Base-by-base conservation (phyloP, 2,329 filamentous ascomycete species). In the Colletotrichum sp. region DNA sequence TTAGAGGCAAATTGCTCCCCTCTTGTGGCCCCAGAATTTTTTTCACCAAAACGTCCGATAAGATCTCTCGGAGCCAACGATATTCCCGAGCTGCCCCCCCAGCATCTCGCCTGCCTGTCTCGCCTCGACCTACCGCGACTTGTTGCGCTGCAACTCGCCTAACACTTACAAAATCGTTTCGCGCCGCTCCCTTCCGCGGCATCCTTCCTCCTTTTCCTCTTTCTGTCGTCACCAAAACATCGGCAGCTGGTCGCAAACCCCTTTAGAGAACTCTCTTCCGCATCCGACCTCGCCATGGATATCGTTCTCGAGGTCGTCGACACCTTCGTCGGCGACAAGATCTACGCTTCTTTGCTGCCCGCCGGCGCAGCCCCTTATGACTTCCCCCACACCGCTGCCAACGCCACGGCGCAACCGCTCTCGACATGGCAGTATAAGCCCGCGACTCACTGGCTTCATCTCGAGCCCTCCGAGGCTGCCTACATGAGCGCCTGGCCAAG, bases 241-340 rank as follows among this genome's bases (percentile, higher is more conserved):
- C 65, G 65, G 49, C 30, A 57, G 32, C n/a, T 66, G 25, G 39
- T 34, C 63, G 63, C 39, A 66, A 63, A 36, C 59, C 30, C 57
- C 27, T 29, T 11, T 2, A 63, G 22, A 34, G 59, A 44, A 39
- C 22, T 11, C 64, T 22, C 16, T 36, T 69, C 19, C 16, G 44
- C 22, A 16, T 25, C 44, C 12, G 69, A 30, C 71, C 75, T 78
- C 87, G 88, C 83, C 85, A 98, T 99, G 96, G 96, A 99, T 89
- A 92, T 98, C 86, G 92, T 97, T 62, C 93, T 98, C 79, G 96
- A 98, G 86, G 81, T 96, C 76, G 90, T 92, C 86, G 96, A 99
- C 86, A 95, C 93, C 80, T 95, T 94, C 82, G 81, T 96, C 78
- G 94, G 94, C 85, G 96, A 99, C 87, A 91, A 93, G 79, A 80